Evolutionary conservation across 2,329 filamentous ascomycete genomes (phyloP), one percentile per base, ranked within the genome.

Genomic region (Pseudocercospora ulei): DNA sequence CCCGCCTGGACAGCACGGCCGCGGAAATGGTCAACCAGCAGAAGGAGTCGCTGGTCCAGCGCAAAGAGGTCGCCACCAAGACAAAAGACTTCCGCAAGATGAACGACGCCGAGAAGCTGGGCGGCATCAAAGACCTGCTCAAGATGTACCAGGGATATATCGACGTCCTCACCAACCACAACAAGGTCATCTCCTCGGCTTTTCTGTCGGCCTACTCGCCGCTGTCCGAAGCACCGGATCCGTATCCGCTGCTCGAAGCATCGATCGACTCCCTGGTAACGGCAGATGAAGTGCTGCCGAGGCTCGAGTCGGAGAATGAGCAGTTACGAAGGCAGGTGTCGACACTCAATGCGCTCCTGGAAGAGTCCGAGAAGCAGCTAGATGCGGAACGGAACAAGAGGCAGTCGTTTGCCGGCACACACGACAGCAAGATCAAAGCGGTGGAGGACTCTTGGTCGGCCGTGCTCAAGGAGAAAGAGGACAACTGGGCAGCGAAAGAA

Each of bases 41-140:
- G 59, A 76, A 87, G 54, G 90, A 96, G 62, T 84, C 88, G n/a
- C 81, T 94, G 3, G 80, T 95, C 0, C 88, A 98, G 61, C 75
- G 90, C 37, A 98, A 98, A 60, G 92, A 98, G 45, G 70, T 98
- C 12, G 90, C 92, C n/a, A 87, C 95, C 59, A 96, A 95, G 70
- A 98, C 90, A 1, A 98, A 98, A 57, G 88, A 96, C 55, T 98
- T 96, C 54, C 73, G 87, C 45, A 96, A 95, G 62, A 72, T 93
- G 7, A 88, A 96, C 53, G 86, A 98, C 68, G 68, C 80, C 7
- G 76, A 75, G 40, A 98, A 96, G 62, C 66, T 98, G 38, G 70
- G 71, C 3, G 90, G 98, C 62, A 78, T 93, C 66, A 98, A 96
- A 65, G 76, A 76, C 24, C 66, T 98, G 35, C 65, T 98, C 43